Conservation (phyloP, 805 yeast genomes). For the Candida andamanensis region DNA sequence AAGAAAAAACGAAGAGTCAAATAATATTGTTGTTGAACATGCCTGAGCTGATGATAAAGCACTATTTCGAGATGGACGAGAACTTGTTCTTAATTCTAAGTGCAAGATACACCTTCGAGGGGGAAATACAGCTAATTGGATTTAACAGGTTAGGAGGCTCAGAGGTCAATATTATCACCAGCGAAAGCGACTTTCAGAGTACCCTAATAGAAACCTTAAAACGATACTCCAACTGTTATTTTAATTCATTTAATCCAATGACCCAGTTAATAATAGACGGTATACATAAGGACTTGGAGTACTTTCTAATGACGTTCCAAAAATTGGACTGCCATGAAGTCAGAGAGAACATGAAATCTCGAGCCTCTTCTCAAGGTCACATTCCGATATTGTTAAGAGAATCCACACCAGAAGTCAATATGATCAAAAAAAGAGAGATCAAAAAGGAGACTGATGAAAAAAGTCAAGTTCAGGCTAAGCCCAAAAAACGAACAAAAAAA, state of each 20-base stretch:
- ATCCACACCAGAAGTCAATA: constrained; percentile 5
- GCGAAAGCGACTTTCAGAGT: constrained; percentile 16
- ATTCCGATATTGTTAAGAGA: no score
- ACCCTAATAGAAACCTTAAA: constrained; percentile 19
- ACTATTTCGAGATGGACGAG: constrained; percentile 10
- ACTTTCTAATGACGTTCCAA: constrained; percentile 8
- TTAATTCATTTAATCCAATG: constrained; percentile 18
- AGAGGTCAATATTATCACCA: constrained; percentile 18
- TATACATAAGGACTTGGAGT: constrained; percentile 11
- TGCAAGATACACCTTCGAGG: constrained; percentile 14
- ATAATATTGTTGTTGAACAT: constrained; percentile 64
- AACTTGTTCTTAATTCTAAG: constrained; percentile 10
- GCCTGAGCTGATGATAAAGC: constrained; percentile 27
- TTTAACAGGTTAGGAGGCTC: constrained; percentile 8
- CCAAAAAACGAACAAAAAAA: constrained; percentile 4
- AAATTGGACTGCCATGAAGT: constrained; percentile 8
- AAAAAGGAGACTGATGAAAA: background rate
- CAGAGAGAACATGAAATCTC: constrained; percentile 11
- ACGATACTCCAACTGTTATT: constrained; percentile 15
- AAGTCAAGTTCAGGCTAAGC: background rate
- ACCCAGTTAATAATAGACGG: constrained; percentile 18
- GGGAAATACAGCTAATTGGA: constrained; percentile 16
- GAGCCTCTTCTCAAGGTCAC: constrained; percentile 8
- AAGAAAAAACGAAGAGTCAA: constrained; percentile 57
- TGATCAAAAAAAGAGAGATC: background rate